phyloP scores from a whole-genome alignment of 257 asterid species.

The Solanum appendiculatum region DNA sequence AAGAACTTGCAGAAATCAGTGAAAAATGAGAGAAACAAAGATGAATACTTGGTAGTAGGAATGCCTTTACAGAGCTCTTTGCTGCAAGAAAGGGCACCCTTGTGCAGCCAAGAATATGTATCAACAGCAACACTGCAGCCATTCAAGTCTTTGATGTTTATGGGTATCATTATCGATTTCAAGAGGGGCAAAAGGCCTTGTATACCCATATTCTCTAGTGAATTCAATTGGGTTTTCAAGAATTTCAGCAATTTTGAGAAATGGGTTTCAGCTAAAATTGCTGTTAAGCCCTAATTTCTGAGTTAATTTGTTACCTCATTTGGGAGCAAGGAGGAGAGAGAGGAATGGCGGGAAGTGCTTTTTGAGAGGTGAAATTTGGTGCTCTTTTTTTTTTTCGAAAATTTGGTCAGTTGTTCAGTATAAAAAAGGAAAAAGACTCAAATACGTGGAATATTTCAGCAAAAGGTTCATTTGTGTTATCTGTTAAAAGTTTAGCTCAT shows the following conservation, averaged over 20 bases:
- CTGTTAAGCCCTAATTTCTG: conserved; percentile 1
- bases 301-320: neutral
- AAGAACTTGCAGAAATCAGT: neutral
- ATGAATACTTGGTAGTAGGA: conserved; percentile 68
- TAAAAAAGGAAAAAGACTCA: no score
- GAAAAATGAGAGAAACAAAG: neutral
- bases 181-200: conserved; percentile 80
- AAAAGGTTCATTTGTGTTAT: no score
- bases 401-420: no score
- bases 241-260: neutral
- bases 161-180: conserved; percentile 85
- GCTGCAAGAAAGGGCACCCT: conserved; percentile 96
- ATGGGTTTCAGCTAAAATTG: conserved; percentile 2
- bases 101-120: conserved; percentile 97
- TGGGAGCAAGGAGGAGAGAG: neutral
- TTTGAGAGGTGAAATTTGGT: neutral
- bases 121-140: conserved; percentile 83
- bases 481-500: no score
- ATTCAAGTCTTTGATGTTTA: conserved; percentile 67
- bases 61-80: conserved; percentile 91
- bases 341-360: conserved; percentile 8
- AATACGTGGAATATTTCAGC: no score
- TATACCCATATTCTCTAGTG: conserved; percentile 45
- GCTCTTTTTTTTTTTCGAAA: neutral
- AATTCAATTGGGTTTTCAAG: neutral